These are phyloP conservation scores for Berberis thunbergii DNA, from an alignment of 164 flowering plant species.

Conservation along the genomic window DNA sequence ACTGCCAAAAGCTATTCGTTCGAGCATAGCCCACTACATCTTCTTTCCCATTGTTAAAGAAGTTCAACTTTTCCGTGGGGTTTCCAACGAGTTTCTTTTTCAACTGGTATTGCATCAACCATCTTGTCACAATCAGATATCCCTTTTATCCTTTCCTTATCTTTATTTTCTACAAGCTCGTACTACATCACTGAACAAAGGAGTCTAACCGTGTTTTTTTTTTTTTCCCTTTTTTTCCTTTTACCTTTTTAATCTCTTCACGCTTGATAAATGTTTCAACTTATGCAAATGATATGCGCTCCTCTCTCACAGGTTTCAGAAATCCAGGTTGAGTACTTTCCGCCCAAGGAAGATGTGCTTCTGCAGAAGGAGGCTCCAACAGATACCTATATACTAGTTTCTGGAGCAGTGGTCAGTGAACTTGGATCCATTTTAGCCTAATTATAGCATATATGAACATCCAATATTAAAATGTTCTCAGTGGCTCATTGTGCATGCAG, in stretches of 20 bases:
- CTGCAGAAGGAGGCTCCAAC: slow-evolving; percentile 81
- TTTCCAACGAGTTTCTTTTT: slow-evolving; percentile 72
- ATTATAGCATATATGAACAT: too few relatives aligned
- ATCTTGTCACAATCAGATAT: slow-evolving; percentile 2
- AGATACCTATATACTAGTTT: slow-evolving; percentile 73
- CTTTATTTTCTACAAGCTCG: background rate
- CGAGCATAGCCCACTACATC: slow-evolving; percentile 71
- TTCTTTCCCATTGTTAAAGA: slow-evolving; percentile 68
- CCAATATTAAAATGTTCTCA: background rate
- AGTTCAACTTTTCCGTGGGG: slow-evolving; percentile 68
- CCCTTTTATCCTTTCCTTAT: background rate
- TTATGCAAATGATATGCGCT: background rate
- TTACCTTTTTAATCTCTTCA: background rate
- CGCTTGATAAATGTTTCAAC: too few relatives aligned
- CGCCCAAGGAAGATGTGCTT: slow-evolving; percentile 82
- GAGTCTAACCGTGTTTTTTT: background rate
- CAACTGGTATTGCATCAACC: slow-evolving; percentile 58
- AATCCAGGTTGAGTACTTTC: slow-evolving; percentile 87
- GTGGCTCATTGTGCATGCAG: slow-evolving; percentile 32
- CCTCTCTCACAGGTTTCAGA: slow-evolving; percentile 51
- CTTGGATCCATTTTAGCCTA: background rate
- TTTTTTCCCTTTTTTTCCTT: background rate
- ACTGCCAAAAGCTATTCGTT: slow-evolving; percentile 85
- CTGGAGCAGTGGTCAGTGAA: slow-evolving; percentile 77
- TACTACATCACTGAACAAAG: too few relatives aligned